These are phyloP conservation scores for Tetracladium marchalianum DNA, from an alignment of 495 filamentous ascomycete genomes.

Conservation along the genomic window DNA sequence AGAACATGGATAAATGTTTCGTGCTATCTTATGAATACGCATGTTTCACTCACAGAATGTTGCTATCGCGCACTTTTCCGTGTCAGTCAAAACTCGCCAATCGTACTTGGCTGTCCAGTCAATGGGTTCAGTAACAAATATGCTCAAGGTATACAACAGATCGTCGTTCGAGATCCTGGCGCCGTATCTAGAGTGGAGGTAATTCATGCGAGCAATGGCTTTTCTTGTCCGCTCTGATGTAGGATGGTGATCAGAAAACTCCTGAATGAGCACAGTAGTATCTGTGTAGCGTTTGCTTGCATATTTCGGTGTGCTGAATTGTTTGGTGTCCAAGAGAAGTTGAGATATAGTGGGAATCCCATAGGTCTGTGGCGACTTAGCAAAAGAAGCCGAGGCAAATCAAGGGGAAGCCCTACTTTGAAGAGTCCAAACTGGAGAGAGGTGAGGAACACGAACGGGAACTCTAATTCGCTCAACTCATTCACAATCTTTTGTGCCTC, in stretches of 20 bases:
- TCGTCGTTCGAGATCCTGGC: conserved; percentile 55
- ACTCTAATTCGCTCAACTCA: conserved; percentile 39
- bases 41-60: conserved; percentile 39
- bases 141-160: conserved; percentile 56
- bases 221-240: conserved; percentile 34
- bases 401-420: conserved; percentile 27
- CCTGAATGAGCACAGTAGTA: conserved; percentile 46
- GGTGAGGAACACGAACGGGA: conserved; percentile 46
- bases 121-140: conserved; percentile 51
- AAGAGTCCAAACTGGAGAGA: conserved; percentile 57
- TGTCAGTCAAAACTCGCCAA: conserved; percentile 49
- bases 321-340: conserved; percentile 45
- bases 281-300: conserved; percentile 56
- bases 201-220: conserved; percentile 56
- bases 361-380: conserved; percentile 40
- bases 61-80: conserved; percentile 57
- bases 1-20: no score
- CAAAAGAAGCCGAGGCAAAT: not conserved
- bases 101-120: conserved; percentile 50
- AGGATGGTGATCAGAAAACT: conserved; percentile 39
- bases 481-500: conserved; percentile 49
- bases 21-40: no score
- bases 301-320: conserved; percentile 42
- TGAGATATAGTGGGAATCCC: conserved; percentile 53
- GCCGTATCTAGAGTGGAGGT: conserved; percentile 50